Conservation (phyloP, 805 yeast species). For the Ogataea neopini region DNA sequence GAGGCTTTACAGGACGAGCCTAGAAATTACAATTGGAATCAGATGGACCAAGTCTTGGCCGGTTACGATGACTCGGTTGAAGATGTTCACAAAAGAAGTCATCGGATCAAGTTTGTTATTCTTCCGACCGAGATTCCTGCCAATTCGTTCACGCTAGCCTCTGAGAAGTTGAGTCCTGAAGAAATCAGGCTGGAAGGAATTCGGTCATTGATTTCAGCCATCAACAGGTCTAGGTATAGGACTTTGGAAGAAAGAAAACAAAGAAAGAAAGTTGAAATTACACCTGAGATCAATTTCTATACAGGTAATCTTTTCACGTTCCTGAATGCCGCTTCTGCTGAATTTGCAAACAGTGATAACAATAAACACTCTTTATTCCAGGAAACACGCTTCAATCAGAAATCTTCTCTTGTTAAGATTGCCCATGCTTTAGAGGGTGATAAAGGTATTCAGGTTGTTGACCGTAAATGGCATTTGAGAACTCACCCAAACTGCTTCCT, state of each 20-base stretch:
- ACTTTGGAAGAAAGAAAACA: conserved; percentile 43
- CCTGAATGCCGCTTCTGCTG: conserved; percentile 41
- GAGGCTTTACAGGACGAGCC: conserved; percentile 56
- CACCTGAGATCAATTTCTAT: conserved; percentile 80
- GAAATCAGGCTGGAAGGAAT: conserved; percentile 93
- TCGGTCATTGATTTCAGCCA: conserved; percentile 59
- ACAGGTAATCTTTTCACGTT: conserved; percentile 81
- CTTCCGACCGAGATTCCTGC: conserved; percentile 75
- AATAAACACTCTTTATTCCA: conserved; percentile 24
- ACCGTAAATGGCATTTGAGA: conserved; percentile 90
- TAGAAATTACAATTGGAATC: conserved; percentile 79
- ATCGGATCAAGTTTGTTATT: conserved; percentile 79
- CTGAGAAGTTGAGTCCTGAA: conserved; percentile 72
- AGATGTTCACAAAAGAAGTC: conserved; percentile 52
- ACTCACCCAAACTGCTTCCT: conserved; percentile 74
- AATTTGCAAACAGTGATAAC: conserved; percentile 22
- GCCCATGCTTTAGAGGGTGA: conserved; percentile 68
- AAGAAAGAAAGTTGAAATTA: conserved; percentile 44
- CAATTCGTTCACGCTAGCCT: conserved; percentile 41
- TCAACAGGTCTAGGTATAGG: conserved; percentile 57
- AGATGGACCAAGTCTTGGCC: conserved; percentile 85
- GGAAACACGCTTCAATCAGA: conserved; percentile 44
- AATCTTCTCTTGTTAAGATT: conserved; percentile 51
- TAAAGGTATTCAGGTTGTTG: conserved; percentile 65
- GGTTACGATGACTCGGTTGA: conserved; percentile 80